Evolutionary conservation across 2,329 filamentous ascomycete species (phyloP), one percentile per base, ranked within the genome.

Genomic region (Purpureocillium takamizusanense): DNA sequence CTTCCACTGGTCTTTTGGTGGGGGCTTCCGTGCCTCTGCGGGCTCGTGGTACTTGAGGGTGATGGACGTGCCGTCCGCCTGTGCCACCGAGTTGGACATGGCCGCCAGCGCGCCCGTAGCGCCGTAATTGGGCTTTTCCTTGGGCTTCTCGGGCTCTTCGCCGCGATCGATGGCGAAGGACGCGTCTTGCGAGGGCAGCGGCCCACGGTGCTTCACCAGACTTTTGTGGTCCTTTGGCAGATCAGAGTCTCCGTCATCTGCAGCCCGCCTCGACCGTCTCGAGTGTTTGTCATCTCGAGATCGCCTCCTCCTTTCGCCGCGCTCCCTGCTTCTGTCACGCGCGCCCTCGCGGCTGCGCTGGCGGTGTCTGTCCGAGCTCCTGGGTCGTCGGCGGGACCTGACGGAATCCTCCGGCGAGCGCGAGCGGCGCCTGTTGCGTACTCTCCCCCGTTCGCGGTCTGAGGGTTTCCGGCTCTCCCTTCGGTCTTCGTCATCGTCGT

Each of bases 41-140:
- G 92, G 92, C 62, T 98, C 92, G 64, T 95, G 86, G 61, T 98
- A 98, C 67, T 97, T 97, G 34, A 98, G 75, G 3, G 86, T 78
- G 39, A 95, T 80, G 16, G 74, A 74, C 4, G 80, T 83, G 41
- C 86, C 86, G 51, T 79, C 78, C 18, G 76, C 76, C 45, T 94
- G 79, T 7, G 78, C 78, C 14, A 81, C 61, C 2, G 76, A 69
- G 58, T 98, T 97, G 37, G 88, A 88, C 46, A 87, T 88, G 33
- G 88, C 86, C 3, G 92, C 92, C 14, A 98, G 71, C 7, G 83
- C 69, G 21, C 92, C 92, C 0, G 88, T 88, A 27, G 72, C 77
- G 15, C 74, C 77, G 60, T 83, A 94, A 61, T 95, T 98, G 31
- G 89, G 85, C 59, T 88, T 89, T 57, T 97, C 82, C 54, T 92